A percentile compares a stretch with the other conserved stretches of the same genome.
phyloP scores from a whole-genome alignment of 148 eudicot species.

The Rhododendron williamsianum region DNA sequence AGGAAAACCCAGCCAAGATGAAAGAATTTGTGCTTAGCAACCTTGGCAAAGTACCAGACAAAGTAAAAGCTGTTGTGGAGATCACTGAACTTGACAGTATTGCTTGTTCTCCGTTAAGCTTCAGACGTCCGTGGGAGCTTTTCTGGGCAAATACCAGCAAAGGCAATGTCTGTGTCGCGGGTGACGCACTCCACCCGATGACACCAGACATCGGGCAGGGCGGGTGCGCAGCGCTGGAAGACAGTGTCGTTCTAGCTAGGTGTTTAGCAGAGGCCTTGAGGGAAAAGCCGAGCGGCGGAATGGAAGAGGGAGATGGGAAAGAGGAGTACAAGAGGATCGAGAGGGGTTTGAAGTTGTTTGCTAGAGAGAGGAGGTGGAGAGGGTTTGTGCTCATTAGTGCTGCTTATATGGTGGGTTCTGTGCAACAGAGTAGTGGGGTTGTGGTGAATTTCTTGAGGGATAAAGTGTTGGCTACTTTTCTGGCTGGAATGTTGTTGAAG shows the following conservation, averaged over 20 bases:
- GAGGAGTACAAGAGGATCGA: constrained; percentile 28
- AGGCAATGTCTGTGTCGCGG: constrained; percentile 52
- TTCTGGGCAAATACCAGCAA: constrained; percentile 43
- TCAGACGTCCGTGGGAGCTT: constrained; percentile 44
- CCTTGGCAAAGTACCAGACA: constrained; percentile 41
- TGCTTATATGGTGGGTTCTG: constrained; percentile 35
- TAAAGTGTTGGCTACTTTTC: constrained; percentile 27
- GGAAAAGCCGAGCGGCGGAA: background rate
- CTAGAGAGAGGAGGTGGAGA: constrained; percentile 49
- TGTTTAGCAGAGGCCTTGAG: constrained; percentile 33
- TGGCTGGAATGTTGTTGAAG: constrained; percentile 27
- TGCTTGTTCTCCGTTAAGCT: constrained; percentile 30
- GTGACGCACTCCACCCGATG: constrained; percentile 64
- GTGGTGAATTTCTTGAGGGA: constrained; percentile 41
- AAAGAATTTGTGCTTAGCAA: constrained; percentile 50
- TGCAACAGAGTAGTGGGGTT: constrained; percentile 33
- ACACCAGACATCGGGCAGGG: constrained; percentile 73
- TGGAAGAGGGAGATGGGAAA: constrained; percentile 5
- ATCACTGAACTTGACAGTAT: constrained; percentile 29
- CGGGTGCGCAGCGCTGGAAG: constrained; percentile 53
- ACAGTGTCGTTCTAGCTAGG: constrained; percentile 41
- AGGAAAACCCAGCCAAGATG: constrained; percentile 36
- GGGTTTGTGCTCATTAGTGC: constrained; percentile 33
- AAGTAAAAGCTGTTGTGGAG: constrained; percentile 27
- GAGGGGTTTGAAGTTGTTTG: constrained; percentile 27